Evolutionary conservation across 2,329 filamentous ascomycete species (phyloP).

Genomic region (Colletotrichum godetiae): DNA sequence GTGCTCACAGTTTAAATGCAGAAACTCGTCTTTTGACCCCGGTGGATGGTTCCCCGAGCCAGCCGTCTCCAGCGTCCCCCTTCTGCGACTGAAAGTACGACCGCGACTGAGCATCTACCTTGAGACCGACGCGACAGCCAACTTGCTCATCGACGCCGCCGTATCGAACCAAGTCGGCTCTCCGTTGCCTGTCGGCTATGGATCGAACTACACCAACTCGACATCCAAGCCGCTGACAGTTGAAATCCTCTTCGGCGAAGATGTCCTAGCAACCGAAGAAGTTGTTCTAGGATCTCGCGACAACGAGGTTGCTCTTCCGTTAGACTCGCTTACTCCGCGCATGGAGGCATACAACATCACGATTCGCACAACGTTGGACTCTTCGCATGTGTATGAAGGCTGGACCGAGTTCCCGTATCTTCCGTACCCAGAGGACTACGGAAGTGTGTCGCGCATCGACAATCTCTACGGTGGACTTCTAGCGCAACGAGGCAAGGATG

Average conservation of each 20-base stretch:
- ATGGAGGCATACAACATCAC: constrained; percentile 52
- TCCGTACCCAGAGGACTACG: constrained; percentile 51
- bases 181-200: constrained; percentile 43
- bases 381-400: constrained; percentile 40
- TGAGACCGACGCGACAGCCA: constrained; percentile 50
- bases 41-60: constrained; percentile 56
- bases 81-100: constrained; percentile 56
- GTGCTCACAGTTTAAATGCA: constrained; percentile 10
- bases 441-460: constrained; percentile 59
- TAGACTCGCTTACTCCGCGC: constrained; percentile 48
- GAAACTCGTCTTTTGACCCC: constrained; percentile 55
- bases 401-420: constrained; percentile 47
- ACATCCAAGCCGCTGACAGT: constrained; percentile 48
- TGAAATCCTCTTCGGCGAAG: constrained; percentile 43
- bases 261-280: constrained; percentile 46
- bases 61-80: constrained; percentile 43
- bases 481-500: constrained; percentile 36
- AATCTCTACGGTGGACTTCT: constrained; percentile 55
- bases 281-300: constrained; percentile 49
- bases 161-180: constrained; percentile 54
- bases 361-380: constrained; percentile 41
- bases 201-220: constrained; percentile 37
- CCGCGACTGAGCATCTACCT: constrained; percentile 61
- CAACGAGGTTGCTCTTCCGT: constrained; percentile 50
- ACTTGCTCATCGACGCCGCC: constrained; percentile 56